Evolutionary conservation across 768 basidiomycete species (phyloP).

Genomic region (Rickenella mellea): DNA sequence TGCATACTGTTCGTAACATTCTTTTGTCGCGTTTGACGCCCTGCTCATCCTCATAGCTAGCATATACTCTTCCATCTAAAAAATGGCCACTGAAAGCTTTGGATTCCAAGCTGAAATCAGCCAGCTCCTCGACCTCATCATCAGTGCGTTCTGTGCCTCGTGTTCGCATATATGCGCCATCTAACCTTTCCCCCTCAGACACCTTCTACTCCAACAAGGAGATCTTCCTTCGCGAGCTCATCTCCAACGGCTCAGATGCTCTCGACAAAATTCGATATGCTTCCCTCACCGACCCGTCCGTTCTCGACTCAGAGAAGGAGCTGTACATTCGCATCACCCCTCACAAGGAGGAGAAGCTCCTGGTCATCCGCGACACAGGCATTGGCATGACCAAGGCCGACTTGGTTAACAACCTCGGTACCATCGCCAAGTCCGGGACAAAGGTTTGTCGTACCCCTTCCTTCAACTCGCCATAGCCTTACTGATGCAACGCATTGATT

Average conservation of each 20-base stretch:
- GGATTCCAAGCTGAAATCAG: conserved; percentile 99
- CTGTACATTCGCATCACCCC: conserved; percentile 91
- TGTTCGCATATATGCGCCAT: conserved; percentile 2
- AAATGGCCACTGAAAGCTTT: conserved; percentile 79
- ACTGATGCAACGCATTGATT: not conserved
- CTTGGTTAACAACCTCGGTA: conserved; percentile 98
- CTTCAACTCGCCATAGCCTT: not conserved
- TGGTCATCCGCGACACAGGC: conserved; percentile 91
- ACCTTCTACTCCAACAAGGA: conserved; percentile 99
- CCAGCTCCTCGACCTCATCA: conserved; percentile 96
- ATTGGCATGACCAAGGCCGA: conserved; percentile 99
- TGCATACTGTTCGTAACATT: not conserved
- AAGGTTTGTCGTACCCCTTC: conserved; percentile 41
- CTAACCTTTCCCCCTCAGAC: conserved; percentile 38
- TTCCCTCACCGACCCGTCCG: conserved; percentile 87
- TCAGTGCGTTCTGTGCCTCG: conserved; percentile 52
- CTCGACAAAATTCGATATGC: conserved; percentile 98
- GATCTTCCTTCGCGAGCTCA: conserved; percentile 98
- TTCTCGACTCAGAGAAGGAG: conserved; percentile 85
- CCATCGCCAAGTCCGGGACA: conserved; percentile 90
- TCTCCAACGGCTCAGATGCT: conserved; percentile 96
- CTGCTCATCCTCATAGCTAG: not conserved
- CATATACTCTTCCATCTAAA: conserved; percentile 12
- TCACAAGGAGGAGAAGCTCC: conserved; percentile 91
- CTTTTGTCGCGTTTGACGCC: not conserved